A percentile compares a stretch with the other conserved stretches of the same genome.
These are phyloP conservation scores for Ascochyta viciae-villosae DNA, from an alignment of 2,329 filamentous ascomycete genomes.

Conservation along the genomic window DNA sequence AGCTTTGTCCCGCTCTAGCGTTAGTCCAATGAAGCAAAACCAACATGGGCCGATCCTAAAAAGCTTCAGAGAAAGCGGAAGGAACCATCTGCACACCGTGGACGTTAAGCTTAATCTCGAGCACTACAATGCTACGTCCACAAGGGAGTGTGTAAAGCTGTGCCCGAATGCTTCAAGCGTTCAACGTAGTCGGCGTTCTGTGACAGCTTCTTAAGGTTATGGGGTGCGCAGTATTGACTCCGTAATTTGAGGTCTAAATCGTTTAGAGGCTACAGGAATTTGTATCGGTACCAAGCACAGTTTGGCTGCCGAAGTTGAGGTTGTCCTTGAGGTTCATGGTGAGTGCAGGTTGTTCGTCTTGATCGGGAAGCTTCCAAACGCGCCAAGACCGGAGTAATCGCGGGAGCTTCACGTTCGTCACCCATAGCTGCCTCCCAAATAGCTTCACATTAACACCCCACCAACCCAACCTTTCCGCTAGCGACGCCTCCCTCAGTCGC, in stretches of 20 bases:
- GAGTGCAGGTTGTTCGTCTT: conserved; percentile 4
- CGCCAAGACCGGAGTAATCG: conserved; percentile 34
- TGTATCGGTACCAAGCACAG: too few species aligned
- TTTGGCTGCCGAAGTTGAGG: not conserved
- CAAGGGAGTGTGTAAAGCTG: not conserved
- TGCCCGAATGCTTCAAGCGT: not conserved
- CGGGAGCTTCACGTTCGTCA: conserved; percentile 42
- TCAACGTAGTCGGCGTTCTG: not conserved
- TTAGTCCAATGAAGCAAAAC: not conserved
- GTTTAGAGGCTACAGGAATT: too few species aligned
- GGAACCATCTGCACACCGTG: not conserved
- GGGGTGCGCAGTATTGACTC: too few species aligned
- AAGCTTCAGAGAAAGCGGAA: not conserved
- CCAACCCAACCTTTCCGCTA: conserved; percentile 13
- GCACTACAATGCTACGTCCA: too few species aligned
- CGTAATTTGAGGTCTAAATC: too few species aligned
- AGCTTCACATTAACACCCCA: conserved; percentile 32
- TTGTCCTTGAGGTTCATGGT: not conserved
- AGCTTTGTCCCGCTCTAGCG: not conserved
- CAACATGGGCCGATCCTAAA: not conserved
- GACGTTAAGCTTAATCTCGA: not conserved
- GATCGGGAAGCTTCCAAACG: conserved; percentile 19
- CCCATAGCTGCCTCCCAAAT: conserved; percentile 45
- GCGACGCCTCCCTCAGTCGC: conserved; percentile 9
- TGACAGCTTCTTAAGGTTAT: not conserved